phyloP scores from a whole-genome alignment of 768 basidiomycete species.

The Suillus plorans region DNA sequence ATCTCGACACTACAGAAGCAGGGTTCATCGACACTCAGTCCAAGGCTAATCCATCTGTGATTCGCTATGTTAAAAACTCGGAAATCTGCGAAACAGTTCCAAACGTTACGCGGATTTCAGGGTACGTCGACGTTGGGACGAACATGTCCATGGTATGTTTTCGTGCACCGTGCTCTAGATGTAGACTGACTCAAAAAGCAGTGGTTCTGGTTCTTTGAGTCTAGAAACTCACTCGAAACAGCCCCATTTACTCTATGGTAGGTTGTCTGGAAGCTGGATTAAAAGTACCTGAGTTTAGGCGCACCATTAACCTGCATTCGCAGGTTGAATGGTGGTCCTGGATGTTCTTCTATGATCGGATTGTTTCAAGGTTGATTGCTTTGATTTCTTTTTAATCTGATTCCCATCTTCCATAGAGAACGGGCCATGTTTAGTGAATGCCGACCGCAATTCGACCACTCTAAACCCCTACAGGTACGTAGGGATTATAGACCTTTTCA shows the following conservation, averaged over 20 bases:
- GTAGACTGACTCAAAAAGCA: constrained; percentile 27
- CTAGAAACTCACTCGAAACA: constrained; percentile 55
- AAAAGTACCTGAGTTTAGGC: neutral
- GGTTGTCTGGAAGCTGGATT: neutral
- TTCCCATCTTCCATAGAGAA: constrained; percentile 41
- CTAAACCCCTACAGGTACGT: constrained; percentile 61
- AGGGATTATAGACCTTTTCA: neutral
- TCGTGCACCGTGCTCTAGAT: neutral
- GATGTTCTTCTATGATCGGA: constrained; percentile 64
- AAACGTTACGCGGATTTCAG: constrained; percentile 57
- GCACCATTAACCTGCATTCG: neutral
- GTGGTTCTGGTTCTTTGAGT: constrained; percentile 80
- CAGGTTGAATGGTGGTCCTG: constrained; percentile 62
- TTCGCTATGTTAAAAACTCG: constrained; percentile 56
- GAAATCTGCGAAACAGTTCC: constrained; percentile 68
- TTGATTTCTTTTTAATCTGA: too few relatives aligned
- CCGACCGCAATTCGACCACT: constrained; percentile 49
- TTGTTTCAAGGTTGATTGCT: constrained; percentile 53
- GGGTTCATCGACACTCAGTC: constrained; percentile 14
- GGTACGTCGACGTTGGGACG: constrained; percentile 56
- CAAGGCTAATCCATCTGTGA: constrained; percentile 19
- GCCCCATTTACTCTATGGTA: constrained; percentile 70
- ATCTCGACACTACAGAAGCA: neutral
- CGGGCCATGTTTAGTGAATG: constrained; percentile 61
- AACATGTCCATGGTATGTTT: constrained; percentile 57